These are phyloP conservation scores for Lodderomyces parapsilosis DNA, from an alignment of 1,139 yeast species.

Conservation along the genomic window DNA sequence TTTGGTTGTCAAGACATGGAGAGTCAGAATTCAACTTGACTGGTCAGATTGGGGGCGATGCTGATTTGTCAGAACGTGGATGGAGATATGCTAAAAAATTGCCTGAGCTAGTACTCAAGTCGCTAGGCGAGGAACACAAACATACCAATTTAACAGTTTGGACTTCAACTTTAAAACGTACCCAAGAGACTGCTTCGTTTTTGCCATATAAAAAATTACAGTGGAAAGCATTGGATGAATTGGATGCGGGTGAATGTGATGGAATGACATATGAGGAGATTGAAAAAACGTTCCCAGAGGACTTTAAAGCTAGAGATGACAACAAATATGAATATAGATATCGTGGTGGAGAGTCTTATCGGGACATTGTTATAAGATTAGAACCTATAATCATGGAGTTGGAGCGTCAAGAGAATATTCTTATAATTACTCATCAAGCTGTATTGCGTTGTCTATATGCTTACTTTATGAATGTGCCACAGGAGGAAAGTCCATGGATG, in stretches of 20 bases:
- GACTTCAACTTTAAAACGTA: slow-evolving; percentile 91
- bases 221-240: slow-evolving; percentile 96
- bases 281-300: slow-evolving; percentile 79
- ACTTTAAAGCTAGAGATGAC: slow-evolving; percentile 92
- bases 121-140: slow-evolving; percentile 65
- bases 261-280: slow-evolving; percentile 89
- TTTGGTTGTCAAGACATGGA: slow-evolving; percentile 94
- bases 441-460: slow-evolving; percentile 95
- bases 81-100: slow-evolving; percentile 79
- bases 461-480: slow-evolving; percentile 97
- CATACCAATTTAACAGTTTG: slow-evolving; percentile 80
- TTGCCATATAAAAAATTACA: slow-evolving; percentile 77
- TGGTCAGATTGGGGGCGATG: slow-evolving; percentile 96
- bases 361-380: slow-evolving; percentile 89
- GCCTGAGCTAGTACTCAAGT: slow-evolving; percentile 72
- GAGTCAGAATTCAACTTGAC: slow-evolving; percentile 90
- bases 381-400: slow-evolving; percentile 98
- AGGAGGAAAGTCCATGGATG: slow-evolving; percentile 98
- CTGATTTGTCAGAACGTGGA: slow-evolving; percentile 83
- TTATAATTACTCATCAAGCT: slow-evolving; percentile 97
- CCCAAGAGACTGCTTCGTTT: slow-evolving; percentile 88
- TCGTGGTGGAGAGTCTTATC: slow-evolving; percentile 95
- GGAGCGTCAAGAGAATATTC: slow-evolving; percentile 92
- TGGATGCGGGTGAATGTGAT: slow-evolving; percentile 98
- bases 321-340: slow-evolving; percentile 94